Evolutionary conservation across 2,329 filamentous ascomycete species (phyloP), one percentile per base, ranked within the genome.

Genomic region (Pseudogymnoascus destructans): DNA sequence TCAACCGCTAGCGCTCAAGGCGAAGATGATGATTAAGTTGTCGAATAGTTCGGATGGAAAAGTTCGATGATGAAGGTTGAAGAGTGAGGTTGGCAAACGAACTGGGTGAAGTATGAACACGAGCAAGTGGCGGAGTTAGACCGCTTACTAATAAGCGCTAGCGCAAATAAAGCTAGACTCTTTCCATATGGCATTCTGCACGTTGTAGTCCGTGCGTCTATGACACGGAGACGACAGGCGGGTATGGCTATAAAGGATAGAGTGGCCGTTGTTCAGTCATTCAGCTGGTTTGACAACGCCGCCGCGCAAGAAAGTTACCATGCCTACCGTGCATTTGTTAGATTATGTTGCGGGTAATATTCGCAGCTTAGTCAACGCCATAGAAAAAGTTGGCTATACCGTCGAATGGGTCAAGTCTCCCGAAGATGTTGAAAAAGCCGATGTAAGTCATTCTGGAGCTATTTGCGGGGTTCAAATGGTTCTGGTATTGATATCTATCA

Each of bases 341-440:
- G 78, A 97, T 75, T 97, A 96, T 71, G 92, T 96, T 64, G 92
- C 93, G 61, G 93, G 93, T 69, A 98, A 98, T 72, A 85, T 98
- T 66, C 86, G 92, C 64, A 96, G 91, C 63, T 81, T 98, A 67
- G 92, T 91, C 70, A 98, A 98, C 77, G 93, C 92, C 66, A 95
- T 98, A 68, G 92, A 98, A 72, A 95, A 93, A 73, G 80, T 92
- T 60, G 93, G 93, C 61, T 97, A 92, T 71, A 81, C 87, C 46
- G 89, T 98, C 52, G 87, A 93, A 75, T 97, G 92, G 93, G 79
- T 98, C 64, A 86, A 79, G 66, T 83, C 83, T 32, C 93, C 93
- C 3, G 83, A 87, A 65, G 90, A 97, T 72, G 82, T 98, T 58
- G 75, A 82, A 62, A 83, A 85, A 66, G 93, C 92, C 64, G 88